Conservation (phyloP, 805 yeast species). For the Pichia rugopelliculosa region DNA sequence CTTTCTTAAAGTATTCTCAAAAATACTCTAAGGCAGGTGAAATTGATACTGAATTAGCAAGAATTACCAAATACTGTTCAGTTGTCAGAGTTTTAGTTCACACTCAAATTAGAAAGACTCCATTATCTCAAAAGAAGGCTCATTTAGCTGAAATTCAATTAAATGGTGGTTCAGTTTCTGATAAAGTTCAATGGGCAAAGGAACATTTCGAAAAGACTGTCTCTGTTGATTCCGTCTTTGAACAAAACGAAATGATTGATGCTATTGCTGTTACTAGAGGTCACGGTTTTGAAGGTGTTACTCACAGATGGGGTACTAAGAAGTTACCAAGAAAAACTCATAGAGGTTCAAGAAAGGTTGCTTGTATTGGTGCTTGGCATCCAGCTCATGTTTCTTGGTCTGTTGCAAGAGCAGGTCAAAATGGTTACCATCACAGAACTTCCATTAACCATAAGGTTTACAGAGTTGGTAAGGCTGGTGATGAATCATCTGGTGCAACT, state of each 20-base stretch:
- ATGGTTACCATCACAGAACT: constrained; percentile 99
- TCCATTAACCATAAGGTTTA: constrained; percentile 99
- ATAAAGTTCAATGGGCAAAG: constrained; percentile 97
- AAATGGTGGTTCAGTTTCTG: constrained; percentile 98
- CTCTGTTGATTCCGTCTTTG: constrained; percentile 90
- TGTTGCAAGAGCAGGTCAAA: constrained; percentile 99
- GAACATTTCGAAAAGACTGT: constrained; percentile 99
- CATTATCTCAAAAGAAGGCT: constrained; percentile 98
- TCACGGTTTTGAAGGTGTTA: constrained; percentile 99
- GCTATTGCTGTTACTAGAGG: constrained; percentile 99
- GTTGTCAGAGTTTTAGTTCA: constrained; percentile 99
- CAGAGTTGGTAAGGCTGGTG: constrained; percentile 97
- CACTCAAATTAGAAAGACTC: constrained; percentile 99
- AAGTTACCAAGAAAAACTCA: constrained; percentile 99
- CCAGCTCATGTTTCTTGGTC: constrained; percentile 99
- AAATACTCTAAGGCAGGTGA: constrained; percentile 91
- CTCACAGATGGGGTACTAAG: constrained; percentile 99
- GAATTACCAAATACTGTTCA: constrained; percentile 96
- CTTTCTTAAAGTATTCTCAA: constrained; percentile 99
- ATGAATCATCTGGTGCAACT: constrained; percentile 92
- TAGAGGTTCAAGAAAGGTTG: constrained; percentile 99
- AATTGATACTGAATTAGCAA: constrained; percentile 93
- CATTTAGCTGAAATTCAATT: constrained; percentile 99
- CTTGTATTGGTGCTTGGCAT: constrained; percentile 99
- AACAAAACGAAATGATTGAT: constrained; percentile 97